Percentiles rank a stretch among this genome's conserved stretches.
Evolutionary conservation across 140 eudicot genomes (phyloP).

Genomic region (Anethum foeniculum): DNA sequence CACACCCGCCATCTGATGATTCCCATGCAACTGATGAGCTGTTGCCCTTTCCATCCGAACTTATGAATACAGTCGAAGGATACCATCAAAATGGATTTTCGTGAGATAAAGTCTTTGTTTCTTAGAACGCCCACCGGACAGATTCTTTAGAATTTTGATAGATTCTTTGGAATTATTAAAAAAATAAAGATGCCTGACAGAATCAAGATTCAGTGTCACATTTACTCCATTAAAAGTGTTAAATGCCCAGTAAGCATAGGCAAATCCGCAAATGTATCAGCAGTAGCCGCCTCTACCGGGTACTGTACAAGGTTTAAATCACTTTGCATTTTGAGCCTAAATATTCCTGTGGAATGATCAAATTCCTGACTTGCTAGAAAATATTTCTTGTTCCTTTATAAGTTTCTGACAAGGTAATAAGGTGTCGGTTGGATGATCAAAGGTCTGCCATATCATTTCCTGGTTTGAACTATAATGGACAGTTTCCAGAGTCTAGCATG

Average conservation of each 20-base stretch:
- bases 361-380: too few relatives aligned
- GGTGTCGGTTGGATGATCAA: too few relatives aligned
- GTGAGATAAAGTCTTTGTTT: slow-evolving; percentile 17
- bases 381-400: too few relatives aligned
- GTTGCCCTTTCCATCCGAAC: slow-evolving; percentile 1
- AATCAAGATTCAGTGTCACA: slow-evolving; percentile 16
- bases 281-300: background rate
- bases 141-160: background rate
- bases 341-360: too few relatives aligned
- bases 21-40: slow-evolving; percentile 23
- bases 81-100: too few relatives aligned
- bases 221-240: background rate
- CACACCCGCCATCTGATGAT: slow-evolving; percentile 17
- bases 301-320: too few relatives aligned
- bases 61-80: slow-evolving; percentile 28
- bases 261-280: background rate
- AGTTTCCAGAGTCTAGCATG: too few relatives aligned
- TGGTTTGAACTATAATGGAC: too few relatives aligned
- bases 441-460: too few relatives aligned
- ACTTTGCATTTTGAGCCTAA: too few relatives aligned
- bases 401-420: too few relatives aligned
- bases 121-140: background rate
- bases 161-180: slow-evolving; percentile 10
- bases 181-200: slow-evolving; percentile 23
- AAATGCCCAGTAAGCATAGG: slow-evolving; percentile 24